These are phyloP conservation scores for Eleusine indica DNA, from an alignment of 176 grass and related monocot genomes.

Conservation along the genomic window DNA sequence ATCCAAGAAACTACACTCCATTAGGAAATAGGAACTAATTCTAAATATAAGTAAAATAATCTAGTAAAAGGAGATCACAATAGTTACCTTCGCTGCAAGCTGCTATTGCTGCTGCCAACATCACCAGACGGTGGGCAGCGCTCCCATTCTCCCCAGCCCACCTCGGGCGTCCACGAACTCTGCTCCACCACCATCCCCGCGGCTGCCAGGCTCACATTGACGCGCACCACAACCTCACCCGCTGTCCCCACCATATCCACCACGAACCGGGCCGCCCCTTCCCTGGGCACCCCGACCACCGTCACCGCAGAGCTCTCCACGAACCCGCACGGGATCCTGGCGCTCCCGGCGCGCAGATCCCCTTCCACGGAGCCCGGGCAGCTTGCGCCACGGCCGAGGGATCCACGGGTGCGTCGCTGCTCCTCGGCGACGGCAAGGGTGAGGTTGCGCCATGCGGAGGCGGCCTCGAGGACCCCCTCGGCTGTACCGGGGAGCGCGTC, in stretches of 20 bases:
- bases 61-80: neutral
- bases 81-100: slow-evolving; percentile 51
- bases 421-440: slow-evolving; percentile 22
- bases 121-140: slow-evolving; percentile 49
- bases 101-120: slow-evolving; percentile 32
- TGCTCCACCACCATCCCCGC: slow-evolving; percentile 60
- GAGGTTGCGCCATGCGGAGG: slow-evolving; percentile 58
- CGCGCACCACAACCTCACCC: slow-evolving; percentile 54
- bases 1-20: too few species aligned
- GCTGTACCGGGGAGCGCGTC: slow-evolving; percentile 67
- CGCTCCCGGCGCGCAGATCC: slow-evolving; percentile 3
- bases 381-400: slow-evolving; percentile 18
- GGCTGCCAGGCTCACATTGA: slow-evolving; percentile 68
- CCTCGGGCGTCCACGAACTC: slow-evolving; percentile 60
- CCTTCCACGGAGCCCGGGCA: slow-evolving; percentile 52
- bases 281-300: slow-evolving; percentile 59
- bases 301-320: slow-evolving; percentile 70
- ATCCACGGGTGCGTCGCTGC: neutral
- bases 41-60: neutral
- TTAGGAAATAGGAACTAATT: neutral
- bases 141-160: slow-evolving; percentile 65
- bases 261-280: slow-evolving; percentile 52
- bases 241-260: slow-evolving; percentile 63
- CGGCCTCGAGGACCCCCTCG: slow-evolving; percentile 63
- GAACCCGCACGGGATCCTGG: slow-evolving; percentile 68